Percentiles rank a stretch among this genome's conserved stretches.
These are phyloP conservation scores for Picea engelmannii DNA, from an alignment of 83 land plant genomes.

Conservation along the genomic window DNA sequence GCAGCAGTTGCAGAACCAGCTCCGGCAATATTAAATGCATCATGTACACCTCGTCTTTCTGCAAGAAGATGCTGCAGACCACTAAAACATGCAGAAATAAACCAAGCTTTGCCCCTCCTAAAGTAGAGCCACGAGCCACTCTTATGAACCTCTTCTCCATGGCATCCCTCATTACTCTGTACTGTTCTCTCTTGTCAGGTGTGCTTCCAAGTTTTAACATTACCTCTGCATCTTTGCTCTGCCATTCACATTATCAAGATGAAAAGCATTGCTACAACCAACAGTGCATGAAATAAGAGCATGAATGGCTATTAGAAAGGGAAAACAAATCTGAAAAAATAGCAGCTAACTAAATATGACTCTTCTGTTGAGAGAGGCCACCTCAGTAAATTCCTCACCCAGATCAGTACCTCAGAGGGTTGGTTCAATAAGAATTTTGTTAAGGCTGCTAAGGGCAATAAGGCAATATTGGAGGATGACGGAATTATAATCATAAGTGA, in stretches of 20 bases:
- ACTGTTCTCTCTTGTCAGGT: conserved; percentile 68
- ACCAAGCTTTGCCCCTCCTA: conserved; percentile 95
- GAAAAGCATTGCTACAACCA: background rate
- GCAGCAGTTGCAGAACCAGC: conserved; percentile 96
- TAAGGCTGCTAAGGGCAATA: too few relatives aligned
- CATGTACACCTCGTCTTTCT: conserved; percentile 68
- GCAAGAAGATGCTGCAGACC: conserved; percentile 79
- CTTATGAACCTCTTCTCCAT: conserved; percentile 86
- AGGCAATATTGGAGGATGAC: too few relatives aligned
- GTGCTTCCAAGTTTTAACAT: conserved; percentile 77
- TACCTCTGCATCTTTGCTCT: conserved; percentile 86
- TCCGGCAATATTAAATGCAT: conserved; percentile 76
- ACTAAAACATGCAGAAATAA: conserved; percentile 80
- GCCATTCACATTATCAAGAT: conserved; percentile 5
- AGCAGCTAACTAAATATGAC: background rate
- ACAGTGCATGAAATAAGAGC: background rate
- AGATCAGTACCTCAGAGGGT: too few relatives aligned
- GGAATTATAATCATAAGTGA: too few relatives aligned
- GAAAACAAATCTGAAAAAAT: too few relatives aligned
- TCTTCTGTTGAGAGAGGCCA: too few relatives aligned
- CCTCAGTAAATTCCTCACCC: too few relatives aligned
- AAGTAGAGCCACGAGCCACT: conserved; percentile 81
- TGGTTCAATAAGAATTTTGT: too few relatives aligned
- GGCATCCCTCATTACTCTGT: conserved; percentile 77
- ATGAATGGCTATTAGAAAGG: background rate